phyloP scores from a whole-genome alignment of 2,329 filamentous ascomycete genomes.

The Trichophyton benhamiae region DNA sequence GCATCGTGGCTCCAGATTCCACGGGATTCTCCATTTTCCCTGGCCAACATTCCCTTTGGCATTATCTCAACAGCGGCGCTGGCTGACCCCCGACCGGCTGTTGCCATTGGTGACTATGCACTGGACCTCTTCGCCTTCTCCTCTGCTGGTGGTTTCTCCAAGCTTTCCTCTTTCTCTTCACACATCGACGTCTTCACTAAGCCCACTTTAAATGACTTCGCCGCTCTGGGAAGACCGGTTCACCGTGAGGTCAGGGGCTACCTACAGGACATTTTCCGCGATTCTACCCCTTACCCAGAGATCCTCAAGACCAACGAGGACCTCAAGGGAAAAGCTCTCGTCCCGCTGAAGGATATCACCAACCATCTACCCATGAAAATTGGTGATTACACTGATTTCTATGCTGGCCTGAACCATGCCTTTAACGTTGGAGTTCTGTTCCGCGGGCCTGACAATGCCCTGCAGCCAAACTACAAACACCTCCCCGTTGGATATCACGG shows the following conservation, averaged over 20 bases:
- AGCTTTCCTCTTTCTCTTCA: constrained; percentile 44
- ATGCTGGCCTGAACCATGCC: constrained; percentile 67
- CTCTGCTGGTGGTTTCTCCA: constrained; percentile 46
- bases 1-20: constrained; percentile 51
- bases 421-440: constrained; percentile 61
- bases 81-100: constrained; percentile 48
- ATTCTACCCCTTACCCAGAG: constrained; percentile 46
- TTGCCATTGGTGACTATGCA: constrained; percentile 61
- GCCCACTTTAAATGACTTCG: constrained; percentile 60
- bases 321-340: constrained; percentile 46
- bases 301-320: constrained; percentile 50
- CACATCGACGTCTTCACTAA: constrained; percentile 52
- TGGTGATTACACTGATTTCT: constrained; percentile 79
- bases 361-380: constrained; percentile 65
- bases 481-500: constrained; percentile 75
- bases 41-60: constrained; percentile 73
- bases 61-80: constrained; percentile 56
- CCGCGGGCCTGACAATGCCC: constrained; percentile 56
- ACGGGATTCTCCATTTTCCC: constrained; percentile 53
- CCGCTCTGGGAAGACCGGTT: constrained; percentile 54
- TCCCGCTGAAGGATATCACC: constrained; percentile 47
- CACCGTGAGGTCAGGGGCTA: constrained; percentile 57
- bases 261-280: constrained; percentile 54
- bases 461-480: constrained; percentile 72
- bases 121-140: constrained; percentile 57